A percentile compares a stretch with the other conserved stretches of the same genome.
Conservation (phyloP, 2,329 filamentous ascomycete species). For the Zopfia rhizophila region DNA sequence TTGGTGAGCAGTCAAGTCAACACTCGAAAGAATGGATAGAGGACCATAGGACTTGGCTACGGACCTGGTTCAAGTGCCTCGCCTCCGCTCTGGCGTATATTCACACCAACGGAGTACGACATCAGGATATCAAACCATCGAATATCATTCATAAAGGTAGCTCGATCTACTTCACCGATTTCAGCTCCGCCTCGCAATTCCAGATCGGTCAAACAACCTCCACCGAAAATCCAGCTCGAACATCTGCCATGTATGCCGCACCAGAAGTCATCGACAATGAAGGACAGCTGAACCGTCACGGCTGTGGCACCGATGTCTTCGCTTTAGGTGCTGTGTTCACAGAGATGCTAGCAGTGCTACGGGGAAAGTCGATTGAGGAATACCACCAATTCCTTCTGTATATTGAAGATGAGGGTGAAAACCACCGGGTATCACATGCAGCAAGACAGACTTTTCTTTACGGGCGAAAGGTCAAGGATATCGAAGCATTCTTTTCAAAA, state of each 20-base stretch:
- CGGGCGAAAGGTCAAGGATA: slow-evolving; percentile 1
- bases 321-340: slow-evolving; percentile 11
- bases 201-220: slow-evolving; percentile 20
- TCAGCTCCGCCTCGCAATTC: slow-evolving; percentile 21
- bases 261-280: slow-evolving; percentile 12
- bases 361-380: slow-evolving; percentile 7
- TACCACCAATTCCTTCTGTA: slow-evolving; percentile 6
- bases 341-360: slow-evolving; percentile 11
- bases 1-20: slow-evolving; percentile 8
- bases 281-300: slow-evolving; percentile 8
- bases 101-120: slow-evolving; percentile 17
- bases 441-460: slow-evolving; percentile 12
- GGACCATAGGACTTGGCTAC: slow-evolving; percentile 4
- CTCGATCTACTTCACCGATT: slow-evolving; percentile 23
- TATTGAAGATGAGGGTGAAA: neutral
- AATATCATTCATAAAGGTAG: slow-evolving; percentile 18
- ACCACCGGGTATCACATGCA: neutral
- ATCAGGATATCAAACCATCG: slow-evolving; percentile 23
- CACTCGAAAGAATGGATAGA: slow-evolving; percentile 9
- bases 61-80: slow-evolving; percentile 20
- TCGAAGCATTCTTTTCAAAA: slow-evolving; percentile 7
- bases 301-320: slow-evolving; percentile 17
- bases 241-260: slow-evolving; percentile 17
- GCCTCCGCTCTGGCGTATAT: slow-evolving; percentile 20
- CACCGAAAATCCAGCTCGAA: slow-evolving; percentile 19